Conservation (phyloP, 495 filamentous ascomycete genomes). For the Platismatia glauca region DNA sequence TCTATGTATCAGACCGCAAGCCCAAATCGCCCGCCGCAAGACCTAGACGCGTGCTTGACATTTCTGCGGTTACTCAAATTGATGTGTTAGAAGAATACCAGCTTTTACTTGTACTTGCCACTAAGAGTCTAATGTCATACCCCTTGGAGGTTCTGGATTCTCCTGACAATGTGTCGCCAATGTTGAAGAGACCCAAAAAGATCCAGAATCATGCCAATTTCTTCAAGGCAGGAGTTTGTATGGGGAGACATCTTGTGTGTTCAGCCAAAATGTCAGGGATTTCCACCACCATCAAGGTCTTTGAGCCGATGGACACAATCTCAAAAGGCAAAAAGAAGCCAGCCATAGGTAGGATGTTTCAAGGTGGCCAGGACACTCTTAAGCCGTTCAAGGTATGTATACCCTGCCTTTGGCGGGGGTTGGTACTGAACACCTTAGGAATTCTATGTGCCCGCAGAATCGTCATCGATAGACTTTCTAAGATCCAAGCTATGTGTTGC, state of each 20-base stretch:
- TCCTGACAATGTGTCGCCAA: constrained; percentile 58
- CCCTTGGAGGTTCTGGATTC: constrained; percentile 76
- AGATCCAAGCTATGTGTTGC: constrained; percentile 94
- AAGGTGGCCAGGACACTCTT: constrained; percentile 82
- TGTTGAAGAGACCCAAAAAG: constrained; percentile 86
- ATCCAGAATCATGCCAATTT: constrained; percentile 96
- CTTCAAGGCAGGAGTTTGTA: constrained; percentile 93
- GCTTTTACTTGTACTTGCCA: constrained; percentile 82
- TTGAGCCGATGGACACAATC: constrained; percentile 88
- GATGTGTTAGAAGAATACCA: constrained; percentile 94
- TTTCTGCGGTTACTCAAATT: constrained; percentile 81
- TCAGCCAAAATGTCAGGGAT: constrained; percentile 85
- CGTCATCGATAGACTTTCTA: constrained; percentile 92
- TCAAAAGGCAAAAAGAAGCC: constrained; percentile 83
- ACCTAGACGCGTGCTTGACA: constrained; percentile 79
- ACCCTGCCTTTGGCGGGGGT: too few relatives aligned
- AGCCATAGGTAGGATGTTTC: constrained; percentile 90
- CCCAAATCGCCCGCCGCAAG: constrained; percentile 68
- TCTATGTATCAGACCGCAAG: constrained; percentile 83
- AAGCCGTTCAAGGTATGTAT: constrained; percentile 75
- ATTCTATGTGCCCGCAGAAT: constrained; percentile 97
- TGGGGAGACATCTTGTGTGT: constrained; percentile 89
- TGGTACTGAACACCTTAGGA: constrained; percentile 41
- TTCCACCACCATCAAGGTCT: constrained; percentile 93
- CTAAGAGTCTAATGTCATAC: constrained; percentile 83